These are phyloP conservation scores for Aurantiochytrium sp. DNA, from an alignment of 108 stramenopile genomes.

Conservation along the genomic window DNA sequence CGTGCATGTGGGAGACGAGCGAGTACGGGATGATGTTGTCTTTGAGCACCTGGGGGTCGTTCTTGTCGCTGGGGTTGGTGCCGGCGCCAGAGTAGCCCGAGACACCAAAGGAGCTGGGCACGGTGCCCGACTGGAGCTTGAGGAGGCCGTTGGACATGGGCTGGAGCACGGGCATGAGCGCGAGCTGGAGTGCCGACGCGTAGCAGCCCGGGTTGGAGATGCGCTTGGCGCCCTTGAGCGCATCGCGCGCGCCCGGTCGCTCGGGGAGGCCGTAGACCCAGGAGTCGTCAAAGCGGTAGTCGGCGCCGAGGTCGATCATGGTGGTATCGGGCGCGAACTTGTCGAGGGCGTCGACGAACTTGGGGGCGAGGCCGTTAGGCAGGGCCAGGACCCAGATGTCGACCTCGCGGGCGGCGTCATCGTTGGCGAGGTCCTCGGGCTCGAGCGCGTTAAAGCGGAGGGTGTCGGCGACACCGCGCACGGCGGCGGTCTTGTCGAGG, in stretches of 20 bases:
- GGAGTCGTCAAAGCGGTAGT: constrained; percentile 1
- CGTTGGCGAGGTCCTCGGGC: constrained; percentile 24
- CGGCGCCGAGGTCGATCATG: constrained; percentile 29
- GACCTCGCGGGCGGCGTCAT: not conserved
- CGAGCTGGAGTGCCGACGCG: constrained; percentile 57
- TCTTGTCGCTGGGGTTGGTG: constrained; percentile 50
- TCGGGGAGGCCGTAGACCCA: constrained; percentile 56
- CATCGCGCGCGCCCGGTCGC: constrained; percentile 44
- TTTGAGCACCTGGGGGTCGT: constrained; percentile 2
- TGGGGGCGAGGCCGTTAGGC: constrained; percentile 11
- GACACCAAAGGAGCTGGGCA: constrained; percentile 37
- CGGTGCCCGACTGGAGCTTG: constrained; percentile 44
- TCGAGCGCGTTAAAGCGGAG: constrained; percentile 5
- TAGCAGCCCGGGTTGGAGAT: constrained; percentile 64
- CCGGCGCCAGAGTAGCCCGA: constrained; percentile 61
- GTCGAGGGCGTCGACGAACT: not conserved
- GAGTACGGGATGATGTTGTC: constrained; percentile 34
- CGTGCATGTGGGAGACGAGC: constrained; percentile 22
- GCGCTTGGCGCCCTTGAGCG: constrained; percentile 38
- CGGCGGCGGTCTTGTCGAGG: not conserved
- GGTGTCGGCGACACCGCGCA: not conserved
- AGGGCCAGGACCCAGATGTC: constrained; percentile 28
- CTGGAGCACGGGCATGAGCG: constrained; percentile 51
- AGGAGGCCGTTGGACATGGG: constrained; percentile 49
- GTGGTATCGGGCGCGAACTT: not conserved